Conservation (phyloP, 2,329 filamentous ascomycete species). For the Colletotrichum musicola region DNA sequence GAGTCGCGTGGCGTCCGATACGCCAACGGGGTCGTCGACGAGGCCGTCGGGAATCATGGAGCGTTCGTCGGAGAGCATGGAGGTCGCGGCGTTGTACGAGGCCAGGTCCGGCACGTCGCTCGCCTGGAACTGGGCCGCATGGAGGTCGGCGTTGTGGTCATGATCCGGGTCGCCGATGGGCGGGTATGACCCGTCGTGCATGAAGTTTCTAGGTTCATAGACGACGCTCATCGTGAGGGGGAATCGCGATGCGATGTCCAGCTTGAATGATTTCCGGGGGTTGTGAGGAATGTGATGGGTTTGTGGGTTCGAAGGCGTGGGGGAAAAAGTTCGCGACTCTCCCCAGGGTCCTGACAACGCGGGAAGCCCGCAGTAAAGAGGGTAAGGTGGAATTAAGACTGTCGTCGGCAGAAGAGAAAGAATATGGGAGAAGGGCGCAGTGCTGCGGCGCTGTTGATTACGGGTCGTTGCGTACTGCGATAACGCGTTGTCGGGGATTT, state of each 20-base stretch:
- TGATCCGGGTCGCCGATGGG: conserved; percentile 60
- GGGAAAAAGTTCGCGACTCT: conserved; percentile 24
- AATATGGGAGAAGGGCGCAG: neutral
- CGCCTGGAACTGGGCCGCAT: conserved; percentile 50
- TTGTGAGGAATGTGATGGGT: conserved; percentile 5
- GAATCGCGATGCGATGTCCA: conserved; percentile 26
- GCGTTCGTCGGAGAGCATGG: conserved; percentile 53
- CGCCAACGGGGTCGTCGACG: conserved; percentile 50
- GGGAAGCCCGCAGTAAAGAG: neutral
- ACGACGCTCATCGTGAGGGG: conserved; percentile 61
- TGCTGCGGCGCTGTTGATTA: conserved; percentile 14
- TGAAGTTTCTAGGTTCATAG: conserved; percentile 63
- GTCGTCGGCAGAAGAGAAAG: neutral
- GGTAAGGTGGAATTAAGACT: neutral
- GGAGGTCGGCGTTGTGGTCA: conserved; percentile 46
- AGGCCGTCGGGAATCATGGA: conserved; percentile 52
- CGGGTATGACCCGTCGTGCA: conserved; percentile 62
- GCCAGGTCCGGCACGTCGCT: conserved; percentile 58
- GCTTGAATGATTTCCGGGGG: conserved; percentile 40
- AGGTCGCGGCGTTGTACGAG: conserved; percentile 56
- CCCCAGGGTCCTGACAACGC: neutral
- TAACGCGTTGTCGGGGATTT: conserved; percentile 27
- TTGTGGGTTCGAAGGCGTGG: neutral
- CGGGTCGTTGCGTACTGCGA: conserved; percentile 27
- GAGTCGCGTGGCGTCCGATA: conserved; percentile 54